phyloP scores from a whole-genome alignment of 2,329 filamentous ascomycete species.

The Microdochium nivale region DNA sequence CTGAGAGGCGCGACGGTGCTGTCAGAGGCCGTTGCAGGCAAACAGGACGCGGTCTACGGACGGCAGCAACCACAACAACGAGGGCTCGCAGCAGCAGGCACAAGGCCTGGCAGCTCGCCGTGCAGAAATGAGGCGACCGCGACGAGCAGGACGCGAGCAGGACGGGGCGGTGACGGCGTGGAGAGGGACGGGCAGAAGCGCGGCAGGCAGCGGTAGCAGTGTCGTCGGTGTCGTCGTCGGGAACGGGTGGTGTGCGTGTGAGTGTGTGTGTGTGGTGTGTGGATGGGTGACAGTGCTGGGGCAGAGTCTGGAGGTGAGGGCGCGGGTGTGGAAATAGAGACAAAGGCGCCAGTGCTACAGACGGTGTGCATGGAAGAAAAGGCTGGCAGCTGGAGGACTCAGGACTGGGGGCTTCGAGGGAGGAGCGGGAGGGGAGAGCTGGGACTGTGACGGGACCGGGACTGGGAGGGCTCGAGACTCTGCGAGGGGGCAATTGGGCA shows the following conservation, averaged over 20 bases:
- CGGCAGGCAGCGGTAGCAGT: neutral
- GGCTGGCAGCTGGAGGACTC: neutral
- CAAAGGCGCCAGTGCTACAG: neutral
- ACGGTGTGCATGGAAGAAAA: neutral
- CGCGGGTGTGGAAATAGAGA: constrained; percentile 1
- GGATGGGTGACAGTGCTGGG: neutral
- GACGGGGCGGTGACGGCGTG: neutral
- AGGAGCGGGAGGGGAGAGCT: neutral
- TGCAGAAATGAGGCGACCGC: neutral
- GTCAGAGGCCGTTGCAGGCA: neutral
- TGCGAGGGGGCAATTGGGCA: too few relatives aligned
- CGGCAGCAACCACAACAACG: neutral
- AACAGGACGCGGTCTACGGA: neutral
- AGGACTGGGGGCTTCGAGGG: neutral
- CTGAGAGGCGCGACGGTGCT: neutral
- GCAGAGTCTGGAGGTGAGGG: neutral
- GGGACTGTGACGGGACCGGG: neutral
- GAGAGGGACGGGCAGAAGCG: neutral
- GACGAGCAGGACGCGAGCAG: neutral
- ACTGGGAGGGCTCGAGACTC: too few relatives aligned
- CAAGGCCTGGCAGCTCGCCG: neutral
- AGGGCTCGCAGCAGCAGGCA: neutral
- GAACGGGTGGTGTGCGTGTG: neutral
- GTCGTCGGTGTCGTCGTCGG: neutral
- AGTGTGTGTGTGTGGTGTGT: neutral